A percentile compares a stretch with the other conserved stretches of the same genome.
Evolutionary conservation across 2,329 filamentous ascomycete genomes (phyloP).

Genomic region (Dissoconium aciculare): DNA sequence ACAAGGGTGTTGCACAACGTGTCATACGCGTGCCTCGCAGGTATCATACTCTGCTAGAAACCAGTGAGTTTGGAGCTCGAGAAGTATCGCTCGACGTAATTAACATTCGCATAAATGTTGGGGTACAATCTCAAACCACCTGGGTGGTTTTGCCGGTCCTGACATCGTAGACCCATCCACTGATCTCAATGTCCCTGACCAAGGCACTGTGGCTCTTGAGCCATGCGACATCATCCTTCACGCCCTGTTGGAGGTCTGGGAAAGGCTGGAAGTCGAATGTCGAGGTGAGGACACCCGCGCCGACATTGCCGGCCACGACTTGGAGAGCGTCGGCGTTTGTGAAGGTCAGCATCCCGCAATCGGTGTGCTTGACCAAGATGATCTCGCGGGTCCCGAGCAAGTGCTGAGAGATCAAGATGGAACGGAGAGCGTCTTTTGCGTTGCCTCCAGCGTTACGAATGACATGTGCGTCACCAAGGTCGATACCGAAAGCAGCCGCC

Average conservation of each 20-base stretch:
- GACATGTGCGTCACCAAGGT: slow-evolving; percentile 58
- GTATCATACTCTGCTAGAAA: no score
- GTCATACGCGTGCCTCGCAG: no score
- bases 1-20: no score
- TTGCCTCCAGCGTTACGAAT: slow-evolving; percentile 47
- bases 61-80: no score
- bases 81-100: no score
- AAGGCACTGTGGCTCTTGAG: slow-evolving; percentile 47
- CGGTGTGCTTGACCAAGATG: slow-evolving; percentile 55
- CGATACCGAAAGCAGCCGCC: slow-evolving; percentile 51
- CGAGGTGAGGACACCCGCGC: slow-evolving; percentile 12
- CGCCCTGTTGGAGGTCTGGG: slow-evolving; percentile 45
- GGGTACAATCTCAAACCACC: slow-evolving; percentile 28
- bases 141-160: slow-evolving; percentile 50
- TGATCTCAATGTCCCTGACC: slow-evolving; percentile 44
- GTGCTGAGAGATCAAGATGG: slow-evolving; percentile 64
- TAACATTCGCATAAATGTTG: no score
- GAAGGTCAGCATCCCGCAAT: slow-evolving; percentile 59
- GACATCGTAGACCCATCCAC: slow-evolving; percentile 66
- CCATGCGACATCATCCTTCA: slow-evolving; percentile 50
- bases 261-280: slow-evolving; percentile 49
- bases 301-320: slow-evolving; percentile 41
- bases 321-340: slow-evolving; percentile 41
- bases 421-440: slow-evolving; percentile 54
- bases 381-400: slow-evolving; percentile 63